Conservation (phyloP, 1,284 basidiomycete genomes). For the Tylopilus sp. region DNA sequence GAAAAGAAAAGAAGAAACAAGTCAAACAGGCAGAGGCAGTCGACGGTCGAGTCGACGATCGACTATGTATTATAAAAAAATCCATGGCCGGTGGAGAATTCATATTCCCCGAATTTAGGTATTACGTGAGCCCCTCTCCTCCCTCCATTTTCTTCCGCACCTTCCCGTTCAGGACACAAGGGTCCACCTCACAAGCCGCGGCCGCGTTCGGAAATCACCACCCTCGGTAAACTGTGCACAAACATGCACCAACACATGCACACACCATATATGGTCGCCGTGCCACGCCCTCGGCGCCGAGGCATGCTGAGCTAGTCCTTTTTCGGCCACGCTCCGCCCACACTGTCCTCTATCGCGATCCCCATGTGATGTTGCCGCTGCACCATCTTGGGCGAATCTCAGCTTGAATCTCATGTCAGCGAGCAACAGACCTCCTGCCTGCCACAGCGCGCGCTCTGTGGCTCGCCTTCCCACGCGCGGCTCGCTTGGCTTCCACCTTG, state of each 20-base stretch:
- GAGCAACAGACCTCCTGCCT: conserved; percentile 18
- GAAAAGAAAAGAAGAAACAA: conserved; percentile 17
- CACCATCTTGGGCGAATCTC: conserved; percentile 35
- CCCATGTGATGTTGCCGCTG: conserved; percentile 37
- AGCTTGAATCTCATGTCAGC: conserved; percentile 33
- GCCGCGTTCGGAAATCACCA: conserved; percentile 40
- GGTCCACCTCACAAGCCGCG: conserved; percentile 34
- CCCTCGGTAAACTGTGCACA: conserved; percentile 35
- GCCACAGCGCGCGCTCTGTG: conserved; percentile 17
- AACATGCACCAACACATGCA: conserved; percentile 24
- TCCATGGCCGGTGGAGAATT: conserved; percentile 38
- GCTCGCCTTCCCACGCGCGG: conserved; percentile 18
- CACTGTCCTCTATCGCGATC: conserved; percentile 32
- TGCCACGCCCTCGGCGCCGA: conserved; percentile 39
- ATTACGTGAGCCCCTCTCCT: conserved; percentile 30
- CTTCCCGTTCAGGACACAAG: conserved; percentile 29
- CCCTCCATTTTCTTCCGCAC: conserved; percentile 34
- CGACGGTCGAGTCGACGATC: conserved; percentile 32
- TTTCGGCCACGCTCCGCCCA: conserved; percentile 27
- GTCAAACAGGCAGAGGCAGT: conserved; percentile 28
- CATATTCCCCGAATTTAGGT: conserved; percentile 36
- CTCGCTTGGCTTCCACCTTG: conserved; percentile 28
- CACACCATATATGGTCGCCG: conserved; percentile 21
- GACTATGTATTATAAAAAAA: conserved; percentile 38
- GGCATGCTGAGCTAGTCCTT: conserved; percentile 27